Percentiles rank a stretch among this genome's conserved stretches.
phyloP scores from a whole-genome alignment of 2,329 filamentous ascomycete species.

The Ambrosiella xylebori region DNA sequence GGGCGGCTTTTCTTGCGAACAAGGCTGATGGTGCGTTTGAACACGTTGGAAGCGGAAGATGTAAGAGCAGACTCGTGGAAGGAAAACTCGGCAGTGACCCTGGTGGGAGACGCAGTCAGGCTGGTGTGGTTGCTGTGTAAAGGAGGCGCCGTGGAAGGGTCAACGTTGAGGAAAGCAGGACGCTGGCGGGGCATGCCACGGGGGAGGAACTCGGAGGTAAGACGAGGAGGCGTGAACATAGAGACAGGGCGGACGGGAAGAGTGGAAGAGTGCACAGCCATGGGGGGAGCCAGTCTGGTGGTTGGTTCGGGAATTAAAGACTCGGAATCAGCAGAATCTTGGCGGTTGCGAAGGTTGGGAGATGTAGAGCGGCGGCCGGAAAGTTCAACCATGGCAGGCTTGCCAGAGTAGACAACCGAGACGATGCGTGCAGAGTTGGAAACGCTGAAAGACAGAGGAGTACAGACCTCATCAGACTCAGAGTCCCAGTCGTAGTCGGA shows the following conservation, averaged over 20 bases:
- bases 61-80: slow-evolving; percentile 23
- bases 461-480: slow-evolving; percentile 12
- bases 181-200: slow-evolving; percentile 14
- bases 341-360: slow-evolving; percentile 18
- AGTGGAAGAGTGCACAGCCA: background rate
- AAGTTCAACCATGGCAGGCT: slow-evolving; percentile 41
- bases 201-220: slow-evolving; percentile 13
- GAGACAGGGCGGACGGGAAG: slow-evolving; percentile 7
- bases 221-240: slow-evolving; percentile 6
- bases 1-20: slow-evolving; percentile 38
- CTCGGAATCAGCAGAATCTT: slow-evolving; percentile 18
- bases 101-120: background rate
- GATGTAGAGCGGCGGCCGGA: slow-evolving; percentile 17
- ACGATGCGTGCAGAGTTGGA: slow-evolving; percentile 40
- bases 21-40: slow-evolving; percentile 37
- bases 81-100: slow-evolving; percentile 15
- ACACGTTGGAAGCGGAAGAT: slow-evolving; percentile 18
- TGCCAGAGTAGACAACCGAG: slow-evolving; percentile 41
- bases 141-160: slow-evolving; percentile 31
- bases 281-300: slow-evolving; percentile 8
- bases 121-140: background rate
- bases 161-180: slow-evolving; percentile 35
- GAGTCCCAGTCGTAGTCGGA: slow-evolving; percentile 37
- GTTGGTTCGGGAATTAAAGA: background rate
- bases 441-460: slow-evolving; percentile 14